phyloP scores from a whole-genome alignment of 805 yeast species.

The Ogataea saltuana region DNA sequence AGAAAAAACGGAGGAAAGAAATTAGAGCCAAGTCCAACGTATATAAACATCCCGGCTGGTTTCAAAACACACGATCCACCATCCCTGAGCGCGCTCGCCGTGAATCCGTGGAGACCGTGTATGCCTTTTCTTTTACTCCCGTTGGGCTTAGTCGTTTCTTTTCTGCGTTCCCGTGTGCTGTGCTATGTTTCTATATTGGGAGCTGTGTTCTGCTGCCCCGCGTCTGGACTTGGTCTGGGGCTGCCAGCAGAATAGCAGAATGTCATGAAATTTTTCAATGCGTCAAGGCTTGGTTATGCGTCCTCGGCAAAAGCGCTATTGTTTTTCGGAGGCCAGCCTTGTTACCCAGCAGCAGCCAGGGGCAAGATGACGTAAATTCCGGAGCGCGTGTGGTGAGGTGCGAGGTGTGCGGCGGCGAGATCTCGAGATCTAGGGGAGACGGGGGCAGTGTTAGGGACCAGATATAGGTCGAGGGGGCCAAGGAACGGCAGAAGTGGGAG shows the following conservation, averaged over 20 bases:
- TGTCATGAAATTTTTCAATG: slow-evolving; percentile 5
- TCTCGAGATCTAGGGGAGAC: too few relatives aligned
- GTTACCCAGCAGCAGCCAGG: neutral
- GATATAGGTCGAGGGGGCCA: too few relatives aligned
- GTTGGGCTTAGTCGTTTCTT: neutral
- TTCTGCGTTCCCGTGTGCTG: too few relatives aligned
- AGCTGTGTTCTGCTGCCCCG: slow-evolving; percentile 2
- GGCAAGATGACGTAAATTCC: neutral
- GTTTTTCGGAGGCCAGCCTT: neutral
- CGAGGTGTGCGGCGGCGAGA: too few relatives aligned
- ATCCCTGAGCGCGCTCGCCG: too few relatives aligned
- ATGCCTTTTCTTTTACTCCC: slow-evolving; percentile 8
- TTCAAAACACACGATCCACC: too few relatives aligned
- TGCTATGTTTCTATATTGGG: neutral
- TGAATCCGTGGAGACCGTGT: neutral
- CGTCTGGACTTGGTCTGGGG: neutral
- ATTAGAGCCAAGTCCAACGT: too few relatives aligned
- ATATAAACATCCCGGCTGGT: too few relatives aligned
- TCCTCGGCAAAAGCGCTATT: neutral
- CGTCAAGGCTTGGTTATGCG: slow-evolving; percentile 4
- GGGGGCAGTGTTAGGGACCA: too few relatives aligned
- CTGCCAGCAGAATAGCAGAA: neutral
- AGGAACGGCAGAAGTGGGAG: too few relatives aligned
- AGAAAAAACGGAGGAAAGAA: slow-evolving; percentile 1
- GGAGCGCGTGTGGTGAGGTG: neutral